Evolutionary conservation across 345 rosid genomes (phyloP).

Genomic region (Clarkia xantiana): DNA sequence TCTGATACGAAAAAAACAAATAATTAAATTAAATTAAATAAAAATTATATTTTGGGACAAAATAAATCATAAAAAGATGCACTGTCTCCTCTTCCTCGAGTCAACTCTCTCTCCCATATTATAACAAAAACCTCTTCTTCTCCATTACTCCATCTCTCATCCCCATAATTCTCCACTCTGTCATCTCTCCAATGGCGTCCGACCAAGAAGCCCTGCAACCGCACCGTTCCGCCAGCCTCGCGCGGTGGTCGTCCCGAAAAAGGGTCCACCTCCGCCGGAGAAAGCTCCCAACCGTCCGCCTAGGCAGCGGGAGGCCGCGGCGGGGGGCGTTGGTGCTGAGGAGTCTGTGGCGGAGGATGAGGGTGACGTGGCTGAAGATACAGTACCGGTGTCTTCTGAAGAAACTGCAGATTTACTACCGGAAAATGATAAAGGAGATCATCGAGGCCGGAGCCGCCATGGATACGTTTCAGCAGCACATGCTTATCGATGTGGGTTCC

Average conservation of each 20-base stretch:
- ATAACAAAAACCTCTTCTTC: too few species aligned
- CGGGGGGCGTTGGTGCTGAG: constrained; percentile 19
- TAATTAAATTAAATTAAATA: not conserved
- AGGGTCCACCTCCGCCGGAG: constrained; percentile 25
- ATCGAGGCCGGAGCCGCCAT: constrained; percentile 17
- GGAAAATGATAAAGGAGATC: constrained; percentile 33
- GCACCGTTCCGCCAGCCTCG: constrained; percentile 8
- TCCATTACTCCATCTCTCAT: not conserved
- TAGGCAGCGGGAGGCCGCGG: constrained; percentile 33
- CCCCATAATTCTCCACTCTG: not conserved
- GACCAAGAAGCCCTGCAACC: not conserved
- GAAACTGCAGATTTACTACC: constrained; percentile 40
- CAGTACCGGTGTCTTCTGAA: too few species aligned
- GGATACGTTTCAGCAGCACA: constrained; percentile 44
- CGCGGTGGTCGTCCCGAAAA: constrained; percentile 20
- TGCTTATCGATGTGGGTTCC: constrained; percentile 36
- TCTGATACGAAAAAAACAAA: too few species aligned
- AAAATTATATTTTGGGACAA: too few species aligned
- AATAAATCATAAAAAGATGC: not conserved
- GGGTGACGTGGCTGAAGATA: constrained; percentile 44
- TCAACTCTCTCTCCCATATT: not conserved
- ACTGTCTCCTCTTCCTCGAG: not conserved
- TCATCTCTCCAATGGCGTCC: not conserved
- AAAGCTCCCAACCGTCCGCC: constrained; percentile 34
- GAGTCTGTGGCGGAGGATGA: constrained; percentile 32